These are phyloP conservation scores for Gossypium arboreum DNA, from an alignment of 345 rosid genomes.

Conservation along the genomic window DNA sequence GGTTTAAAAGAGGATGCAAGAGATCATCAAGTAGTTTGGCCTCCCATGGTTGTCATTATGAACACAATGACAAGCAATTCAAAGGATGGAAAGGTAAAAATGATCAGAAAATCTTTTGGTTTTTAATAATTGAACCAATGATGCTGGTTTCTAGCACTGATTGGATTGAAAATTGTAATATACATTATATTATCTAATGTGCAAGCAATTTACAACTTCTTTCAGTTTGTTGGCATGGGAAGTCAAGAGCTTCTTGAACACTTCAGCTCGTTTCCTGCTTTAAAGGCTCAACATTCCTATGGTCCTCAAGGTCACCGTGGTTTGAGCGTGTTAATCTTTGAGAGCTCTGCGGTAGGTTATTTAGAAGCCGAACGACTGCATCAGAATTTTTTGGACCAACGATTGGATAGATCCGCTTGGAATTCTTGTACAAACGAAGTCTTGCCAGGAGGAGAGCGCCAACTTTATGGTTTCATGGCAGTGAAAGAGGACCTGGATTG, in stretches of 20 bases:
- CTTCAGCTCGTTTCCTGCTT: slow-evolving; percentile 13
- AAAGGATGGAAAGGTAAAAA: slow-evolving; percentile 6
- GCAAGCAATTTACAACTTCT: neutral
- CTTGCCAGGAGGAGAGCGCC: neutral
- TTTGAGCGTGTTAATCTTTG: slow-evolving; percentile 8
- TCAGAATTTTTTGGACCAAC: neutral
- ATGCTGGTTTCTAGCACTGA: neutral
- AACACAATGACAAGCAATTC: slow-evolving; percentile 11
- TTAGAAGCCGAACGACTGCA: slow-evolving; percentile 16
- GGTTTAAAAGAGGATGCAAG: slow-evolving; percentile 14
- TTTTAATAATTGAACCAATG: neutral
- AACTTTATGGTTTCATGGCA: slow-evolving; percentile 22
- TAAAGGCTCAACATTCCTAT: slow-evolving; percentile 11
- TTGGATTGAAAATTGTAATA: neutral
- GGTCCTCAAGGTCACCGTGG: slow-evolving; percentile 17
- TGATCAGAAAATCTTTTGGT: neutral
- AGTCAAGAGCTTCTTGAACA: slow-evolving; percentile 9
- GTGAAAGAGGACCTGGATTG: slow-evolving; percentile 3
- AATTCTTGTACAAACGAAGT: neutral
- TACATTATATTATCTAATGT: neutral
- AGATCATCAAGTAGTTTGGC: slow-evolving; percentile 18
- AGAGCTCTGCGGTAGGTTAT: slow-evolving; percentile 12
- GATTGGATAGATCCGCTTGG: slow-evolving; percentile 1
- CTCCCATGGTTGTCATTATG: slow-evolving; percentile 18
- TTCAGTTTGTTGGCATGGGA: slow-evolving; percentile 20